Evolutionary conservation across 2,329 filamentous ascomycete genomes (phyloP), one percentile per base, ranked within the genome.

Genomic region (Trichoderma afroharzianum): DNA sequence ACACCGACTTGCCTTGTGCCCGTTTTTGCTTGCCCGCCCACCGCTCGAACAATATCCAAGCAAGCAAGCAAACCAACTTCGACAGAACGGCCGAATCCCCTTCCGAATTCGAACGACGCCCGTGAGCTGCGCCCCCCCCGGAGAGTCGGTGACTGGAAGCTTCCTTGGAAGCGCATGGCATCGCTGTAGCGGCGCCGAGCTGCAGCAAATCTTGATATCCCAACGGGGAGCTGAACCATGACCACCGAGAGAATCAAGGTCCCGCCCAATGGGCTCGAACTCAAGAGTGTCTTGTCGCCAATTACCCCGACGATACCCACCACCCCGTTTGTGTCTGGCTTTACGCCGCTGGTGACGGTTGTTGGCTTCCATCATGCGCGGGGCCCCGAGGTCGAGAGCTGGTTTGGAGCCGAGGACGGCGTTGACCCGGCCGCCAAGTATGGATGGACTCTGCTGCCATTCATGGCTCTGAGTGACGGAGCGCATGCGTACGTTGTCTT

Each of bases 401-500:
- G 95, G 93, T 93, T 97, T 79, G 94, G 94, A 73, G 89, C 83
- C 32, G 81, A 91, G 24, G 90, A 95, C 76, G 92, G 90, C 68
- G 85, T 84, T 72, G 94, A 98, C 81, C 94, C 95, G 12, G 92
- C 92, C 4, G 85, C 83, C 59, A 92, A 95, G 72, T 95, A 97
- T 82, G 93, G 96, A 79, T 99, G 96, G 96, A 88, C 91, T 32
- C 82, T 98, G 76, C 86, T 99, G 73, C 95, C 96, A 0, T 99
- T 99, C 81, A 98, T 98, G 93, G 96, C 96, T 30, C 83, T 99
- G 78, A 96, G 93, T 71, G 96, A 99, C 80, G 96, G 96, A 68
- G 96, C 96, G 68, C 96, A 99, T 85, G 91, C 94, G 91, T 96
- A 86, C 83, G 91, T 86, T 55, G 7, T 39, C 6, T 15, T 43